These are phyloP conservation scores for Venturia pyrina DNA, from an alignment of 2,329 filamentous ascomycete genomes.

Conservation along the genomic window DNA sequence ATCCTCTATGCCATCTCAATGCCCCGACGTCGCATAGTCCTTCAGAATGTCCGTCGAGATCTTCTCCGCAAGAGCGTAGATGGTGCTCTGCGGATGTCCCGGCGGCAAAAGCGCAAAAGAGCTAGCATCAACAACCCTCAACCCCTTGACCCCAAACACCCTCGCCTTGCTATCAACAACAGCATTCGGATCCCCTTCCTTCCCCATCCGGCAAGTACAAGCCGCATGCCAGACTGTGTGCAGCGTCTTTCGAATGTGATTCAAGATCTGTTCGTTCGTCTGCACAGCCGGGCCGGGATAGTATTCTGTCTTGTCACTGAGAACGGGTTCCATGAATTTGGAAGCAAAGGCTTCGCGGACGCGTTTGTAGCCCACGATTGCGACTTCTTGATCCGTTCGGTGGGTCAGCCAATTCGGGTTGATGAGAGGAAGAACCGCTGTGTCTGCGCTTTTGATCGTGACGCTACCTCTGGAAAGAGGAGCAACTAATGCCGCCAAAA, in stretches of 20 bases:
- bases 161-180: constrained; percentile 4
- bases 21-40: background rate
- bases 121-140: constrained; percentile 28
- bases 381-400: constrained; percentile 22
- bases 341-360: constrained; percentile 20
- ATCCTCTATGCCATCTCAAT: background rate
- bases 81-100: background rate
- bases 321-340: constrained; percentile 17
- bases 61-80: constrained; percentile 8
- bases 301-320: constrained; percentile 19
- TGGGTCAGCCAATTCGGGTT: constrained; percentile 28
- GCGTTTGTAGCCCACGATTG: constrained; percentile 24
- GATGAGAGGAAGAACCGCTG: constrained; percentile 21
- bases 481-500: constrained; percentile 22
- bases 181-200: constrained; percentile 17
- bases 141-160: constrained; percentile 26
- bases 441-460: constrained; percentile 22
- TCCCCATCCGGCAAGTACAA: constrained; percentile 22
- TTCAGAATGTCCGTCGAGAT: background rate
- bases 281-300: constrained; percentile 19
- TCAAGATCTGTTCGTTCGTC: constrained; percentile 21
- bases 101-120: constrained; percentile 17
- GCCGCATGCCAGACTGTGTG: constrained; percentile 28
- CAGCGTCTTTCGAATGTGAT: constrained; percentile 16
- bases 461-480: constrained; percentile 27